Conservation (phyloP, 768 basidiomycete species). For the Cystobasidium ongulense region DNA sequence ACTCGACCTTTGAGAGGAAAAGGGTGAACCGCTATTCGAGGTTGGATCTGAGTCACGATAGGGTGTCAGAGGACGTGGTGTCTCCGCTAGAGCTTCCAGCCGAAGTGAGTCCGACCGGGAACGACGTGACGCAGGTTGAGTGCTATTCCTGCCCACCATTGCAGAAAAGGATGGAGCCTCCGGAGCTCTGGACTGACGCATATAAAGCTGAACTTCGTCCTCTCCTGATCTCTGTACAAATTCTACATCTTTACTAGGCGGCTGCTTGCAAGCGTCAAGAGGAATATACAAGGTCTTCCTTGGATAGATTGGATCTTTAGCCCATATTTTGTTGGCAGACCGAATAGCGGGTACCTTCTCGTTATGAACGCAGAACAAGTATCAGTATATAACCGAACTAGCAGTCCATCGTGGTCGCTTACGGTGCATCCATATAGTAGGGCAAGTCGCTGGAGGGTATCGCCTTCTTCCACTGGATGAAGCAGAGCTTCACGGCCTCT, state of each 20-base stretch:
- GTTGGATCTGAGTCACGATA: neutral
- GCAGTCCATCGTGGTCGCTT: neutral
- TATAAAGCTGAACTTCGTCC: conserved; percentile 9
- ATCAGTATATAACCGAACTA: no score
- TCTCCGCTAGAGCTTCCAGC: conserved; percentile 1
- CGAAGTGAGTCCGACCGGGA: neutral
- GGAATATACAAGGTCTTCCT: conserved; percentile 76
- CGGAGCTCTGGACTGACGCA: neutral
- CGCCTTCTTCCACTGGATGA: conserved; percentile 19
- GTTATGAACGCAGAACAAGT: neutral
- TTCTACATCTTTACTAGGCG: conserved; percentile 32
- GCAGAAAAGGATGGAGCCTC: neutral
- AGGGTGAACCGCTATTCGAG: neutral
- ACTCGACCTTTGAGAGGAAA: neutral
- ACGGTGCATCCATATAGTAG: conserved; percentile 25
- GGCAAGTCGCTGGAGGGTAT: conserved; percentile 12
- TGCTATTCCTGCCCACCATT: neutral
- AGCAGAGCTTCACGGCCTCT: conserved; percentile 22
- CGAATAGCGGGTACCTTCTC: conserved; percentile 60
- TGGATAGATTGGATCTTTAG: conserved; percentile 82
- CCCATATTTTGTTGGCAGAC: conserved; percentile 83
- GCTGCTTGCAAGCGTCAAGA: conserved; percentile 42
- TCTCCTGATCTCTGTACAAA: conserved; percentile 10
- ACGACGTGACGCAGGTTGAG: neutral
- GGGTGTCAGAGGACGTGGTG: neutral